Conservation (phyloP, 805 yeast species). For the Kregervanrija pseudodelftensis region DNA sequence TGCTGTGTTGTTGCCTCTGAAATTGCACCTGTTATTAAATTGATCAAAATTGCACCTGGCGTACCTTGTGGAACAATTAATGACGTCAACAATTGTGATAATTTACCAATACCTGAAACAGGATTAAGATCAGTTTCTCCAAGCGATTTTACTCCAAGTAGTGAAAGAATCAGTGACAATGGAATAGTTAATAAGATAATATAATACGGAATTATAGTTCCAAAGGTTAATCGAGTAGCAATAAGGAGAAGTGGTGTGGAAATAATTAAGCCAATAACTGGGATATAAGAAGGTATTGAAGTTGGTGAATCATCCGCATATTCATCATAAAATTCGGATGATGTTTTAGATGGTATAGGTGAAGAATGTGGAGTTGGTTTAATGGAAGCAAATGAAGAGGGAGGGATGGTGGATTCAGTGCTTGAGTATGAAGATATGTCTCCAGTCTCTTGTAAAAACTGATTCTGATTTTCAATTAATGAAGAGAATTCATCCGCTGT, state of each 20-base stretch:
- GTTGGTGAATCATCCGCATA: slow-evolving; percentile 28
- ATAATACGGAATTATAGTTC: slow-evolving; percentile 60
- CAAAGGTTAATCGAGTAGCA: slow-evolving; percentile 63
- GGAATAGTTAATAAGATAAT: slow-evolving; percentile 62
- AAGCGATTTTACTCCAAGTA: slow-evolving; percentile 85
- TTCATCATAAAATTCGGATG: neutral
- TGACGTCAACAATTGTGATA: slow-evolving; percentile 86
- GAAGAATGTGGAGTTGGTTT: too few species aligned
- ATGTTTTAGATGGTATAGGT: too few species aligned
- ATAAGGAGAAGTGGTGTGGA: slow-evolving; percentile 65
- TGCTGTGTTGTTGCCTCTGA: slow-evolving; percentile 99
- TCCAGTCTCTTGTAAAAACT: neutral
- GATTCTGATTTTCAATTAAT: slow-evolving; percentile 3
- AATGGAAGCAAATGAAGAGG: too few species aligned
- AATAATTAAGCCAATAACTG: slow-evolving; percentile 45
- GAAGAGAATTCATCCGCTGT: slow-evolving; percentile 5
- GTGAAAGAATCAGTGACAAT: slow-evolving; percentile 70
- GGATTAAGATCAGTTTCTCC: slow-evolving; percentile 98
- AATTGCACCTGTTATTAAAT: slow-evolving; percentile 90
- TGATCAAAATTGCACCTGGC: slow-evolving; percentile 78
- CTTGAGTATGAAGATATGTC: too few species aligned
- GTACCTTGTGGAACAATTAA: slow-evolving; percentile 63
- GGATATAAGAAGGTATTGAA: slow-evolving; percentile 3
- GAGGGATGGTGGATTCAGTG: too few species aligned
- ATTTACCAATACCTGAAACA: slow-evolving; percentile 91